These are phyloP conservation scores for Taxillus chinensis DNA, from an alignment of 164 flowering plant species.

Conservation along the genomic window DNA sequence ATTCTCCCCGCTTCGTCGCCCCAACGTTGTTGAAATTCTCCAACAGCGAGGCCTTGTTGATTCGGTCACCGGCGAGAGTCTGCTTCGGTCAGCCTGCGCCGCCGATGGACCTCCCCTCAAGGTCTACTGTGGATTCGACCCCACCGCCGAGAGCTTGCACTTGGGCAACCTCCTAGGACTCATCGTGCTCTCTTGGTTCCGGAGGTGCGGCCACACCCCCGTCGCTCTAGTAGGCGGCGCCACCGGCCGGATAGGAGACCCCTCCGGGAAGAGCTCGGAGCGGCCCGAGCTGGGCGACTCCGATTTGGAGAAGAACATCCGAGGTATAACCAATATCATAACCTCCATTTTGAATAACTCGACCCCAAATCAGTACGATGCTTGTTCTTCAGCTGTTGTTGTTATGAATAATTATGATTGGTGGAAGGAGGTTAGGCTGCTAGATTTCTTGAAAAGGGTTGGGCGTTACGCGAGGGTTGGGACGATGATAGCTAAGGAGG, in stretches of 20 bases:
- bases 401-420: conserved; percentile 71
- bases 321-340: conserved; percentile 31
- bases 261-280: conserved; percentile 70
- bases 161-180: conserved; percentile 73
- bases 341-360: conserved; percentile 14
- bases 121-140: conserved; percentile 86
- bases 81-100: conserved; percentile 34
- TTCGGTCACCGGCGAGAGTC: conserved; percentile 51
- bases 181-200: conserved; percentile 81
- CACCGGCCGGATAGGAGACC: conserved; percentile 77
- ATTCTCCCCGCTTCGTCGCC: background rate
- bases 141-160: conserved; percentile 74
- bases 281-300: conserved; percentile 54
- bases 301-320: conserved; percentile 39
- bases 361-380: background rate
- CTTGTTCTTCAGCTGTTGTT: conserved; percentile 9
- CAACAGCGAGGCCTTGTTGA: conserved; percentile 67
- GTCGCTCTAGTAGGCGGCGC: conserved; percentile 79
- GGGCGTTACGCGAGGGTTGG: conserved; percentile 68
- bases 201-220: conserved; percentile 45
- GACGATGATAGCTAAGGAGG: conserved; percentile 54
- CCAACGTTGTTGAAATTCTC: conserved; percentile 53
- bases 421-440: conserved; percentile 63
- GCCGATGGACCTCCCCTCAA: conserved; percentile 19
- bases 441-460: conserved; percentile 52